Conservation (phyloP, 495 filamentous ascomycete genomes). For the Talaromyces thailandensis region DNA sequence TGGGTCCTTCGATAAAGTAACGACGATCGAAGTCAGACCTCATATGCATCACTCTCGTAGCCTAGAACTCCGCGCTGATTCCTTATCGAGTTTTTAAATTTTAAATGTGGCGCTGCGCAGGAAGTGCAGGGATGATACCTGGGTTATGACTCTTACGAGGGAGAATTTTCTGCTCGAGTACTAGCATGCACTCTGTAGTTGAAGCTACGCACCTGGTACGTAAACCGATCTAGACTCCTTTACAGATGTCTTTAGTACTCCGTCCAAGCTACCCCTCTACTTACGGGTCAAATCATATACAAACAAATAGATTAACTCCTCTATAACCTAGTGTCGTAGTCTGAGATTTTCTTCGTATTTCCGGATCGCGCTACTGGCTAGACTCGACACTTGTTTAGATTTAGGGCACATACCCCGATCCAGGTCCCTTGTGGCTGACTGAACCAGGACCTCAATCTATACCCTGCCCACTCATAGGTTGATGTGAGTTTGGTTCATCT, state of each 20-base stretch:
- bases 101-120: background rate
- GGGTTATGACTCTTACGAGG: background rate
- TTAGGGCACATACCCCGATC: background rate
- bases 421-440: background rate
- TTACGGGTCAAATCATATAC: background rate
- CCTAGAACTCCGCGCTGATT: background rate
- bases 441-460: background rate
- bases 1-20: background rate
- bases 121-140: background rate
- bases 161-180: background rate
- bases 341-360: background rate
- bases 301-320: background rate
- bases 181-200: background rate
- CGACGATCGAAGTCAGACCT: background rate
- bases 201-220: background rate
- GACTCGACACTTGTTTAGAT: background rate
- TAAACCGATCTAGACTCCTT: background rate
- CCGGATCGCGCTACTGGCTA: background rate
- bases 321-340: background rate
- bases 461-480: background rate
- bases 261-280: background rate
- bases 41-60: background rate
- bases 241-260: background rate
- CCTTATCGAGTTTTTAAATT: background rate
- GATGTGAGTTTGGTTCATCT: background rate